Evolutionary conservation across 1,284 basidiomycete genomes (phyloP).

Genomic region (Ceratobasidium sp.): DNA sequence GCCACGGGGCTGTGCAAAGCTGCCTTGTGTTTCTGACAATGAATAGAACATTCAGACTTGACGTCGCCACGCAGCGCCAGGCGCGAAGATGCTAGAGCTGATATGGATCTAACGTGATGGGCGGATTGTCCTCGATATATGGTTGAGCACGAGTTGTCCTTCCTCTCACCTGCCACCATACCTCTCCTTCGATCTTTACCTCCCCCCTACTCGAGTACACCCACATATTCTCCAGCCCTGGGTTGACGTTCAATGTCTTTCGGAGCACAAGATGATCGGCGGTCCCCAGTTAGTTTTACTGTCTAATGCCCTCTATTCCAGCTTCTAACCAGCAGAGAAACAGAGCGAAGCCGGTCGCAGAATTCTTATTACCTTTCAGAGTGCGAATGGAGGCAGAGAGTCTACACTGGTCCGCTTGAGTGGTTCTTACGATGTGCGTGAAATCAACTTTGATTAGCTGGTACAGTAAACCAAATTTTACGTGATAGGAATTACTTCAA

Average conservation of each 20-base stretch:
- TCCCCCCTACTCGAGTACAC: not conserved
- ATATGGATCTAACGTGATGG: not conserved
- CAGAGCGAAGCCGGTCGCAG: not conserved
- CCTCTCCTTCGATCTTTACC: not conserved
- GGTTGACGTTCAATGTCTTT: not conserved
- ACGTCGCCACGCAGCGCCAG: not conserved
- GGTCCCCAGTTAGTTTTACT: not conserved
- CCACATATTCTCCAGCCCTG: not conserved
- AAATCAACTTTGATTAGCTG: no score
- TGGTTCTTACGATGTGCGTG: constrained; percentile 19
- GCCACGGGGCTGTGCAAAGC: not conserved
- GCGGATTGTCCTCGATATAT: not conserved
- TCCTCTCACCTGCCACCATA: not conserved
- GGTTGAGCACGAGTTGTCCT: not conserved
- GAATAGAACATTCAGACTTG: not conserved
- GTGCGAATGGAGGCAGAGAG: constrained; percentile 12
- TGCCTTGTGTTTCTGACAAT: not conserved
- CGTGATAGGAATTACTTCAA: not conserved
- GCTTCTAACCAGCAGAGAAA: not conserved
- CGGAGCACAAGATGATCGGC: not conserved
- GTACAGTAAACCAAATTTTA: not conserved
- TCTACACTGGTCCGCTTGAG: not conserved
- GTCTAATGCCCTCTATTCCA: not conserved
- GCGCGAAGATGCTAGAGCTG: not conserved
- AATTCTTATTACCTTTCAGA: not conserved